Conservation (phyloP, 805 yeast genomes). For the Allodekkera sacchari region DNA sequence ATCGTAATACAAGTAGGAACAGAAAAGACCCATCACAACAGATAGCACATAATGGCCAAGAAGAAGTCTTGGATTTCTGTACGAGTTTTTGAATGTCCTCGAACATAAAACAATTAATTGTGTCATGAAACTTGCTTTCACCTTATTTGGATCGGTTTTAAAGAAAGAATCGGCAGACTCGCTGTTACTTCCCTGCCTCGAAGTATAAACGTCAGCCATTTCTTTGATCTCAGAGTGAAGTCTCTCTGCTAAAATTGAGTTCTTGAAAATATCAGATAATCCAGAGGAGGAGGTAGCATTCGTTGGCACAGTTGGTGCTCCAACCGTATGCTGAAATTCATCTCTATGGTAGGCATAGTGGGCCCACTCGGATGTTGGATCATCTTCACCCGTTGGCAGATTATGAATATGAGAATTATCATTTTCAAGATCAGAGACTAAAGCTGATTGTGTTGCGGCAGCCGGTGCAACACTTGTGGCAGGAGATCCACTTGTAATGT, state of each 20-base stretch:
- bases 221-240: constrained; percentile 30
- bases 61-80: constrained; percentile 85
- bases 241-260: constrained; percentile 32
- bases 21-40: constrained; percentile 66
- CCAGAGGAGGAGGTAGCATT: constrained; percentile 4
- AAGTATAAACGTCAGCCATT: constrained; percentile 9
- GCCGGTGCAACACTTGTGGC: neutral
- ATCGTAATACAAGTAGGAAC: constrained; percentile 80
- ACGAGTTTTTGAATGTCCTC: constrained; percentile 85
- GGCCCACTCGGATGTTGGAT: constrained; percentile 76
- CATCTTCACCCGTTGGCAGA: constrained; percentile 24
- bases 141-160: constrained; percentile 23
- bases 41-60: constrained; percentile 79
- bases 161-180: constrained; percentile 19
- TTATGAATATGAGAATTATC: constrained; percentile 23
- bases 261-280: constrained; percentile 15
- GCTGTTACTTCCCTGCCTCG: constrained; percentile 4
- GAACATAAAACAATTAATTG: constrained; percentile 74
- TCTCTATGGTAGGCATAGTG: constrained; percentile 78
- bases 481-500: constrained; percentile 63
- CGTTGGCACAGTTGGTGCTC: constrained; percentile 3
- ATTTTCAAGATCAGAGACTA: constrained; percentile 11
- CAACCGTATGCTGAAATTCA: constrained; percentile 36
- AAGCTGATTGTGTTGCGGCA: neutral
- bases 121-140: constrained; percentile 48